Percentiles rank a stretch among this genome's conserved stretches.
Conservation (phyloP, 345 rosid genomes). For the Murraya koenigii region DNA sequence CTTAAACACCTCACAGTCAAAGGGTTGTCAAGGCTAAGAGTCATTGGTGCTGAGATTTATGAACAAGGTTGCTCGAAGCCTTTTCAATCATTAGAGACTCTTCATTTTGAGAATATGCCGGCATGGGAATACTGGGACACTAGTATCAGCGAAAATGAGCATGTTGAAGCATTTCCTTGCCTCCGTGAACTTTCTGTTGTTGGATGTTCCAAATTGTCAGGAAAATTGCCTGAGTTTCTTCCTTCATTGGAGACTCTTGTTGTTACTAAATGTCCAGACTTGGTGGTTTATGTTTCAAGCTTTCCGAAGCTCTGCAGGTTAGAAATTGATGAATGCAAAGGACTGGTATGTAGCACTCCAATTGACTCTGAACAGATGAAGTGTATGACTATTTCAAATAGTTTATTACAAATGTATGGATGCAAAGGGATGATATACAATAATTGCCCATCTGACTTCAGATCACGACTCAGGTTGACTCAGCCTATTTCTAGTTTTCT, state of each 20-base stretch:
- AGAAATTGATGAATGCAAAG: neutral
- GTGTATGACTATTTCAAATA: neutral
- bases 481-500: neutral
- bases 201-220: neutral
- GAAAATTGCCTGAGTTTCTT: neutral
- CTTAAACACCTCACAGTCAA: neutral
- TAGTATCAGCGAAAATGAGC: neutral
- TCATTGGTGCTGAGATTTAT: neutral
- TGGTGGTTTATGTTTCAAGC: neutral
- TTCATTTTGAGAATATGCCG: neutral
- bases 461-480: neutral
- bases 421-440: neutral
- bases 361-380: neutral
- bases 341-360: neutral
- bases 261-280: neutral
- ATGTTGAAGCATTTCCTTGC: neutral
- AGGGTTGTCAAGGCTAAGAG: neutral
- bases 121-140: constrained; percentile 1
- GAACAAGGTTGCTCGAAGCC: neutral
- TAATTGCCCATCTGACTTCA: neutral
- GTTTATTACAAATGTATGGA: neutral
- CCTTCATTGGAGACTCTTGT: neutral
- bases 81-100: constrained; percentile 9
- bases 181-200: neutral
- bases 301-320: constrained; percentile 1